These are phyloP conservation scores for Phytopythium kandeliae DNA, from an alignment of 352 stramenopile species.

Conservation along the genomic window DNA sequence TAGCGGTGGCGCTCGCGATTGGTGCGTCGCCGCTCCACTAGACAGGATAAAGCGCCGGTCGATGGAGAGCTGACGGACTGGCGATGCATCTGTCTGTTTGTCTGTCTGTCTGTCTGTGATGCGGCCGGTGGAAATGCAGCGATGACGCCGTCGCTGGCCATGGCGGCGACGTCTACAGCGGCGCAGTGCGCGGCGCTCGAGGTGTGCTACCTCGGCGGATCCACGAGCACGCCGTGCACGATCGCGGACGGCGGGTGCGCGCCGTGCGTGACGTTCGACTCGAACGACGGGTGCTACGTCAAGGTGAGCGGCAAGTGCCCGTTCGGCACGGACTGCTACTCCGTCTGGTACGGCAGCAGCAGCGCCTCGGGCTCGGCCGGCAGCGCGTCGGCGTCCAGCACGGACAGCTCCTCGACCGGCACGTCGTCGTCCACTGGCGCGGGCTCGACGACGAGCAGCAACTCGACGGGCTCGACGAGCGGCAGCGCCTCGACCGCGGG, in stretches of 20 bases:
- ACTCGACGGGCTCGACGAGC: conserved; percentile 11
- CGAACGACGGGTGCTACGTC: conserved; percentile 30
- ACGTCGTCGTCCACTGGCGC: conserved; percentile 5
- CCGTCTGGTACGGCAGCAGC: conserved; percentile 12
- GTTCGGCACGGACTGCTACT: conserved; percentile 24
- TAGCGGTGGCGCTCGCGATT: not conserved
- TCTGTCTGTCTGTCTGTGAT: not conserved
- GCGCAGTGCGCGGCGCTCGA: conserved; percentile 19
- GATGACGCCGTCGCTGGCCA: not conserved
- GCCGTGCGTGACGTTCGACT: conserved; percentile 25
- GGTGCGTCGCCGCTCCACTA: not conserved
- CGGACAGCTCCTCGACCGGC: conserved; percentile 8
- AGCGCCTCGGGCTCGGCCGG: conserved; percentile 9
- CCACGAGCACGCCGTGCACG: conserved; percentile 15
- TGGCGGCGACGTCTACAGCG: conserved; percentile 6
- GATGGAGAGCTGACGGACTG: too few species aligned
- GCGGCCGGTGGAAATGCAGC: not conserved
- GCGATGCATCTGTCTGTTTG: too few species aligned
- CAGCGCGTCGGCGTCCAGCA: conserved; percentile 7
- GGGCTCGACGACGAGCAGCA: not conserved
- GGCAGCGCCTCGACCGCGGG: conserved; percentile 8
- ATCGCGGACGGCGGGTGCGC: conserved; percentile 22
- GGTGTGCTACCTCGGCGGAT: conserved; percentile 25
- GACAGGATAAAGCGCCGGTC: not conserved
- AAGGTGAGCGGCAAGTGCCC: conserved; percentile 20